Evolutionary conservation across 345 rosid species (phyloP), one percentile per base, ranked within the genome.

Genomic region (Sisymbrium irio): DNA sequence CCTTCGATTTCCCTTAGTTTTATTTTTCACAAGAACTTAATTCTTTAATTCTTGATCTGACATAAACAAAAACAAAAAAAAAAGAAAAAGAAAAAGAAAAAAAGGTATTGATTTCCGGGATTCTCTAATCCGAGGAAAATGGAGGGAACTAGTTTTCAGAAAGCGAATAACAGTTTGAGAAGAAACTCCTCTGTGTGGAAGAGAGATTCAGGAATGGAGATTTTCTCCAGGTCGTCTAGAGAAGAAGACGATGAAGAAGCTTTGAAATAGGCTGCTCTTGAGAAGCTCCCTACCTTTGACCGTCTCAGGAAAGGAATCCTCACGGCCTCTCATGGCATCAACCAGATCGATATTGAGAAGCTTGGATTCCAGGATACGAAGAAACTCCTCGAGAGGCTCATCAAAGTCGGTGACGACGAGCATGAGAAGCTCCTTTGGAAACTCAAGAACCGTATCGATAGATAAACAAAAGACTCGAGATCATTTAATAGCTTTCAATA

Each of bases 181-280:
- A 36, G 74, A 77, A 55, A 77, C 65, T 72, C 81, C 0, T 78
- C 81, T 0, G 62, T 0, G 69, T 65, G 81, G 36, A 85, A 79
- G 83, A 82, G 84, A 71, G 78, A 71, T 74, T 75, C 47, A 18
- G 72, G 78, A 9, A 36, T 14, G 9, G 89, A 85, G 11, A 82
- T 65, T 2, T 87, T 89, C 65, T 89, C 95, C 9, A 76, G 63
- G 40, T 89, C 97, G 4, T 80, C 85, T 1, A 37, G 88, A 46
- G 87, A 84, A 3, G 96, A 84, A 67, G 85, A 90, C 50, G 97
- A 88, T 0, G 97, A 90, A 71, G 97, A 87, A 82, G 98, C 90
- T 47, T 80, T 90, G 62, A 89, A 46, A 77, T 93, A 96, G 98
- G 98, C 98, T 44, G 98, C 98, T 44, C 9, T 93, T 3, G 92